These are phyloP conservation scores for Parascedosporium putredinis DNA, from an alignment of 2,329 filamentous ascomycete genomes.

Conservation along the genomic window DNA sequence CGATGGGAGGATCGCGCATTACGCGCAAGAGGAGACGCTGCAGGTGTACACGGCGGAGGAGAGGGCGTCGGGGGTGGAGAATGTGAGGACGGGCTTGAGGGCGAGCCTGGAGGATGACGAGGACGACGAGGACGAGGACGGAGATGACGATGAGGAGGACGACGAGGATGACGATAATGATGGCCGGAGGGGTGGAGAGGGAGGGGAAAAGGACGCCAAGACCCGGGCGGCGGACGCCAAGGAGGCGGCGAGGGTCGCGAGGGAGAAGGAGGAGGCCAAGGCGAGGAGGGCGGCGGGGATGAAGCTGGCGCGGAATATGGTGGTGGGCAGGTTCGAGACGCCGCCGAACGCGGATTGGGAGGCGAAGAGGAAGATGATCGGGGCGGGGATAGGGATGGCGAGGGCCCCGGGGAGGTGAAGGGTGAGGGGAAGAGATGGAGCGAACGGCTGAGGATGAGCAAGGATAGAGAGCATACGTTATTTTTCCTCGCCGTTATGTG, in stretches of 20 bases:
- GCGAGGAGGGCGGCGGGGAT: constrained; percentile 26
- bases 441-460: too few species aligned
- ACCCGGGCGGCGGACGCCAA: constrained; percentile 13
- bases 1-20: constrained; percentile 27
- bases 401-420: neutral
- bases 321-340: constrained; percentile 30
- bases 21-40: constrained; percentile 32
- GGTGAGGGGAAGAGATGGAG: neutral
- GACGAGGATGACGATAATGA: constrained; percentile 27
- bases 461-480: too few species aligned
- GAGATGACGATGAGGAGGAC: constrained; percentile 34
- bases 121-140: constrained; percentile 48
- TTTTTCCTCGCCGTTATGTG: neutral
- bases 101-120: constrained; percentile 40
- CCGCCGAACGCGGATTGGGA: constrained; percentile 34
- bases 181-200: constrained; percentile 13
- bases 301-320: constrained; percentile 38
- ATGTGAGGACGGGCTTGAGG: constrained; percentile 61
- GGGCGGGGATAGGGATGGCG: constrained; percentile 5
- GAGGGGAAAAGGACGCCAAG: constrained; percentile 7
- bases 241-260: constrained; percentile 22
- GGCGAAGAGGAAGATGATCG: constrained; percentile 12
- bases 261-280: too few species aligned
- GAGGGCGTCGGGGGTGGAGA: constrained; percentile 52
- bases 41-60: constrained; percentile 66